Conservation (phyloP, 139 green algal genomes). For the Zygnema circumcarinatum region DNA sequence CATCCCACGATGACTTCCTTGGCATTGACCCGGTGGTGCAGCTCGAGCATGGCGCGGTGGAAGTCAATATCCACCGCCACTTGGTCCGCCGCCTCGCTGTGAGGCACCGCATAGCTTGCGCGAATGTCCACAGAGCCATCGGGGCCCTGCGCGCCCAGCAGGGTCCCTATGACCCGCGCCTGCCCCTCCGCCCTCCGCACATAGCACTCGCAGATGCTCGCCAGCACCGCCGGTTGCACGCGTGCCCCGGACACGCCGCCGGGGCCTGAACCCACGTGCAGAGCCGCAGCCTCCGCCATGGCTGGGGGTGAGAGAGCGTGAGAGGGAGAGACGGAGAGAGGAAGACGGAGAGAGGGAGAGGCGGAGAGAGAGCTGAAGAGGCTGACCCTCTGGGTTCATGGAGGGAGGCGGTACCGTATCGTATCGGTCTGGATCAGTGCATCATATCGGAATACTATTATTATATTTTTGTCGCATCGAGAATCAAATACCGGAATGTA, state of each 20-base stretch:
- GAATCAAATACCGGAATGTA: too few relatives aligned
- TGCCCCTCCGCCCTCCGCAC: slow-evolving; percentile 84
- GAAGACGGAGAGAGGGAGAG: background rate
- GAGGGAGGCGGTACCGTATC: too few relatives aligned
- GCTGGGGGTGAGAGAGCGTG: background rate
- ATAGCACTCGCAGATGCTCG: slow-evolving; percentile 93
- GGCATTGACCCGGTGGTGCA: slow-evolving; percentile 86
- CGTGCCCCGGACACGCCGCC: slow-evolving; percentile 16
- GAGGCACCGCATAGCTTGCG: slow-evolving; percentile 93
- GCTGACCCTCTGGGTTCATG: too few relatives aligned
- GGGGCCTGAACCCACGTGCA: slow-evolving; percentile 37
- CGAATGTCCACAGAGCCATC: slow-evolving; percentile 84
- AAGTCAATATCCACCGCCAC: slow-evolving; percentile 93
- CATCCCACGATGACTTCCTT: slow-evolving; percentile 89
- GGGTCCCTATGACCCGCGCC: slow-evolving; percentile 92
- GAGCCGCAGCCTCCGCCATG: too few relatives aligned
- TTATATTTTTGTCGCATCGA: too few relatives aligned
- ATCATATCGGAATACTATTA: too few relatives aligned
- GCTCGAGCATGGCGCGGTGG: slow-evolving; percentile 89
- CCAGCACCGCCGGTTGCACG: slow-evolving; percentile 90
- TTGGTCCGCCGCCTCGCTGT: slow-evolving; percentile 90
- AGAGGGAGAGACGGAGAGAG: background rate
- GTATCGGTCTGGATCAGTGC: too few relatives aligned
- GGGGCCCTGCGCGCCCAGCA: slow-evolving; percentile 79
- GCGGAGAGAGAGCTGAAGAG: background rate